Conservation (phyloP, 352 stramenopile genomes). For the Elongisporangium prolatum region DNA sequence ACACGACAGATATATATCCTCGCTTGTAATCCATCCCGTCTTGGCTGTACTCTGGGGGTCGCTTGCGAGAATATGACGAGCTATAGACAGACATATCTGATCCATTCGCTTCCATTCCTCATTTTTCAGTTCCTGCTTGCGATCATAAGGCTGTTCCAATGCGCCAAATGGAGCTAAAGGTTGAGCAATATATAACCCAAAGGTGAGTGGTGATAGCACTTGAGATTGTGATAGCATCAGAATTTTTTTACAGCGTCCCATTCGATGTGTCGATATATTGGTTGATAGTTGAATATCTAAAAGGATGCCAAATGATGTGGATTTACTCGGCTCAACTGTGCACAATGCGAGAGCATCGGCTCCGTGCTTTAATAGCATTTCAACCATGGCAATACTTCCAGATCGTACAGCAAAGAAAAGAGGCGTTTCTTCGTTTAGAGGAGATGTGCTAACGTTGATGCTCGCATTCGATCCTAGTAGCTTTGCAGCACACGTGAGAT, state of each 20-base stretch:
- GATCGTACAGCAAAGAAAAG: constrained; percentile 62
- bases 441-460: constrained; percentile 32
- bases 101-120: constrained; percentile 34
- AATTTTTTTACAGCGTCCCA: not conserved
- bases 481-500: constrained; percentile 34
- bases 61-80: constrained; percentile 22
- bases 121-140: constrained; percentile 14
- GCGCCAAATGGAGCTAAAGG: constrained; percentile 19
- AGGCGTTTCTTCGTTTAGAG: constrained; percentile 34
- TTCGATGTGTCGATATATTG: not conserved
- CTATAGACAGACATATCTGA: constrained; percentile 31
- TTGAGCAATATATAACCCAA: constrained; percentile 35
- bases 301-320: constrained; percentile 33
- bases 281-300: constrained; percentile 8
- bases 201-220: constrained; percentile 44
- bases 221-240: not conserved
- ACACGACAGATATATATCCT: constrained; percentile 45
- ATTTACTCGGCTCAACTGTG: constrained; percentile 24
- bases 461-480: constrained; percentile 27
- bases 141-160: constrained; percentile 9
- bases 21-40: constrained; percentile 39
- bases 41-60: constrained; percentile 17
- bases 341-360: constrained; percentile 36
- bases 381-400: constrained; percentile 35
- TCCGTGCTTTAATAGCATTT: constrained; percentile 34